phyloP scores from a whole-genome alignment of 345 rosid genomes.

The Barbarea vulgaris region DNA sequence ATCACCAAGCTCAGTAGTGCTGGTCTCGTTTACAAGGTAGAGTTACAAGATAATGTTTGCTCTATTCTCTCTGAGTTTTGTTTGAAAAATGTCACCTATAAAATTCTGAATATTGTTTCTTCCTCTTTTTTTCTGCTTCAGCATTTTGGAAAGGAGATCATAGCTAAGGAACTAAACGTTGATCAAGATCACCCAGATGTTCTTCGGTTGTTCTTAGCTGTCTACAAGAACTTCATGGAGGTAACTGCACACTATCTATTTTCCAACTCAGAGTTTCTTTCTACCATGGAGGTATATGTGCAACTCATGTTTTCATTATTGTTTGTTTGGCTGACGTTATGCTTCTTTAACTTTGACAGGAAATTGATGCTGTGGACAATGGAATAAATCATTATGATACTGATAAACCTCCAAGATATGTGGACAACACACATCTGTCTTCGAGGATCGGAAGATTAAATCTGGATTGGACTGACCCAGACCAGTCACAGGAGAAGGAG shows the following conservation, averaged over 20 bases:
- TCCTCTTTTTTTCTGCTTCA: slow-evolving; percentile 31
- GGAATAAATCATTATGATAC: slow-evolving; percentile 82
- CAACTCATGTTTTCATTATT: neutral
- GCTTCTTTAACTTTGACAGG: slow-evolving; percentile 46
- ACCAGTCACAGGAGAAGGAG: slow-evolving; percentile 87
- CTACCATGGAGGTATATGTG: no score
- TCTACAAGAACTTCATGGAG: slow-evolving; percentile 97
- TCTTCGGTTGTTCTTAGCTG: slow-evolving; percentile 66
- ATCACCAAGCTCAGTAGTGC: slow-evolving; percentile 91
- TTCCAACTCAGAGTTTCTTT: no score
- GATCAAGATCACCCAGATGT: slow-evolving; percentile 79
- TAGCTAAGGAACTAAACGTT: slow-evolving; percentile 81
- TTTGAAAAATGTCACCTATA: neutral
- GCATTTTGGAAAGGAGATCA: slow-evolving; percentile 97
- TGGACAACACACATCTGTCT: slow-evolving; percentile 79
- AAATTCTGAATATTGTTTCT: neutral
- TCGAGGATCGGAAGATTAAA: slow-evolving; percentile 83
- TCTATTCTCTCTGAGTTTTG: neutral
- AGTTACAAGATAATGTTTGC: no score
- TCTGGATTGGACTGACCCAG: slow-evolving; percentile 88
- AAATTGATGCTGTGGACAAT: slow-evolving; percentile 85
- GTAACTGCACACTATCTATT: slow-evolving; percentile 39
- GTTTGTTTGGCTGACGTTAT: neutral
- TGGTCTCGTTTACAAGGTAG: slow-evolving; percentile 92
- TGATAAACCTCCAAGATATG: slow-evolving; percentile 85